Percentiles rank a stretch among this genome's conserved stretches.
phyloP scores from a whole-genome alignment of 768 basidiomycete species.

The Pleurotus eryngii region DNA sequence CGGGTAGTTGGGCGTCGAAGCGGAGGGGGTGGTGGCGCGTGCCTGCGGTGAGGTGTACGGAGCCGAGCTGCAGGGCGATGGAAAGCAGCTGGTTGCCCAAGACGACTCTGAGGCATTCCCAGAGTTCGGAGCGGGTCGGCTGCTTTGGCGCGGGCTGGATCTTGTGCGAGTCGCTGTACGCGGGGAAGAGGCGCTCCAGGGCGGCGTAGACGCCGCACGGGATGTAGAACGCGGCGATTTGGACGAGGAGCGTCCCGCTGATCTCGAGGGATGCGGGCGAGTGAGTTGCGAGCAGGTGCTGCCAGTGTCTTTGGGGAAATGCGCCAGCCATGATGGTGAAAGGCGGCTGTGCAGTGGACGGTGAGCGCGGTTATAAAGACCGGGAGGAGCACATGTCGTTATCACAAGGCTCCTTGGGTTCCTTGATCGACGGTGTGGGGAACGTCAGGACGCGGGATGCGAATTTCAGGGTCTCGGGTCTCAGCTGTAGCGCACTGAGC shows the following conservation, averaged over 20 bases:
- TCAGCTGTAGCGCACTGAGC: too few species aligned
- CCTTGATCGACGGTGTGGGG: too few species aligned
- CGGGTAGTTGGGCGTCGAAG: constrained; percentile 18
- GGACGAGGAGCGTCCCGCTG: constrained; percentile 18
- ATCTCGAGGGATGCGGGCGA: constrained; percentile 18
- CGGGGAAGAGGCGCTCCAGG: constrained; percentile 16
- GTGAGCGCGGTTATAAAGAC: too few species aligned
- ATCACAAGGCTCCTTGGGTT: too few species aligned
- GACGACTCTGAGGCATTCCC: constrained; percentile 20
- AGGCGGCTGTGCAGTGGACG: too few species aligned
- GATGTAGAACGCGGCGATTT: constrained; percentile 22
- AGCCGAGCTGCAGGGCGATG: constrained; percentile 14
- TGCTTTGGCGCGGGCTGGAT: constrained; percentile 24
- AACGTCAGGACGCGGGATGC: too few species aligned
- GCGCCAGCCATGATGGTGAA: too few species aligned
- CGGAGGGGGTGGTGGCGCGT: constrained; percentile 7
- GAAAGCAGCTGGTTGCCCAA: constrained; percentile 21
- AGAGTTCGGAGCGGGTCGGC: constrained; percentile 18
- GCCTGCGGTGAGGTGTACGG: constrained; percentile 6
- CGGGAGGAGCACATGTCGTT: too few species aligned
- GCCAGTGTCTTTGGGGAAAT: neutral
- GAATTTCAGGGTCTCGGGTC: too few species aligned
- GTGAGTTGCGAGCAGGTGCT: constrained; percentile 6
- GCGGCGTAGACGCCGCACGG: constrained; percentile 19
- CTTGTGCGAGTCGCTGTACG: constrained; percentile 21